Conservation (phyloP, 2,329 filamentous ascomycete species). For the Botrytis paeoniae region DNA sequence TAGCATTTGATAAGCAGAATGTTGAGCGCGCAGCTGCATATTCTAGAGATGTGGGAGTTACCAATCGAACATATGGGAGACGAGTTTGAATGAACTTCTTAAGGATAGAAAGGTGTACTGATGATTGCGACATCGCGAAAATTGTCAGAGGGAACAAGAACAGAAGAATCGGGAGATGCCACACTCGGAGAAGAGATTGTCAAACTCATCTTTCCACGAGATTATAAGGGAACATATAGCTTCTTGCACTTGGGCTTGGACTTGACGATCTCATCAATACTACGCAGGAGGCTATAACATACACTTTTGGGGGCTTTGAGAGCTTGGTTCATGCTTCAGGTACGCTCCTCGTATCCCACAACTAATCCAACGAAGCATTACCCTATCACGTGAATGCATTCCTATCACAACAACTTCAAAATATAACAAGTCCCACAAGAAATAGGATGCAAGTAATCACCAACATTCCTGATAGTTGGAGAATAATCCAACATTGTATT, state of each 20-base stretch:
- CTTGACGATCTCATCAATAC: background rate
- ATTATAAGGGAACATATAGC: background rate
- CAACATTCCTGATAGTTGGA: background rate
- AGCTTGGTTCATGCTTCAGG: background rate
- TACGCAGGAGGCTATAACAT: background rate
- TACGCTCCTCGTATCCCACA: background rate
- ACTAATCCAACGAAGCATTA: background rate
- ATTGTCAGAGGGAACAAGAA: background rate
- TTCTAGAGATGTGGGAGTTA: conserved; percentile 21
- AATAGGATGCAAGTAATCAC: background rate
- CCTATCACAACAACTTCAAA: background rate
- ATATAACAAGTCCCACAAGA: background rate
- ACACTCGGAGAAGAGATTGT: background rate
- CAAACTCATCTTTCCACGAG: background rate
- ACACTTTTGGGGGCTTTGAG: background rate
- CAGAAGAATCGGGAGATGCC: background rate
- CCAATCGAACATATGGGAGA: conserved; percentile 3
- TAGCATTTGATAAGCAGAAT: conserved; percentile 22
- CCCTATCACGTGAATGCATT: background rate
- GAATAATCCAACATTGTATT: background rate
- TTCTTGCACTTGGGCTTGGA: background rate
- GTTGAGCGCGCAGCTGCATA: conserved; percentile 20
- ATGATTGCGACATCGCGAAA: background rate
- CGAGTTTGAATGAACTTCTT: background rate
- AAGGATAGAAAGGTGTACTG: background rate